Evolutionary conservation across 345 rosid species (phyloP), one percentile per base, ranked within the genome.

Genomic region (Pugionium dolabratum): DNA sequence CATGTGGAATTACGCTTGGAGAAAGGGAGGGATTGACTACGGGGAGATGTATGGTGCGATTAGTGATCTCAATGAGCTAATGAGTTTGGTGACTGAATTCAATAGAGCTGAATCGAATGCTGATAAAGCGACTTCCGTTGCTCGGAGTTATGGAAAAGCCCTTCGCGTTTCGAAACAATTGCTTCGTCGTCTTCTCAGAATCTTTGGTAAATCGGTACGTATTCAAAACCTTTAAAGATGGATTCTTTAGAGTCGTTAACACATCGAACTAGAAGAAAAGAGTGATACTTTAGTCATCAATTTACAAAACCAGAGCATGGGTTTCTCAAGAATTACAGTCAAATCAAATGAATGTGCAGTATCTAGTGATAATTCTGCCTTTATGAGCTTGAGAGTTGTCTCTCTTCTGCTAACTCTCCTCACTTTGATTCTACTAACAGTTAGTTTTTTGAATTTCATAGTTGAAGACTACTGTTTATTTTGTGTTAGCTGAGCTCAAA

Each of bases 1-100:
- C 54, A 41, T 66, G 61, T 80, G 76, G 69, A 92, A 93, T 54
- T 93, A 93, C 81, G 84, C 87, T 3, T 82, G 86, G 91, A 80
- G 87, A 42, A 85, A 77, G 36, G 62, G 80, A 8, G 86, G 82
- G 48, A 76, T 81, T 39, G 64, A 70, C 51, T 67, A 68, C 42
- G 44, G 74, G 54, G 90, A 89, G 66, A 42, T 87, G 48, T 67
- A 72, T 67, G 81, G 79, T 62, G 83, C 75, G 62, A 83, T 77
- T 3, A 73, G 86, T 11, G 97, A 86, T 42, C 52, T 89, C 73
- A 81, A 79, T 68, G 91, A 87, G 82, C 70, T 93, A 35, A 63
- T 76, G 50, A 31, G 79, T 10, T 37, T 52, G 41, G 45, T 89
- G 6, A 72, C 77, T 2, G 91, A 87, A 56, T 73, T 82, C 64